Evolutionary conservation across 371 early-diverging fungal species (phyloP), one percentile per base, ranked within the genome.

Genomic region (Dichotomocladium elegans): DNA sequence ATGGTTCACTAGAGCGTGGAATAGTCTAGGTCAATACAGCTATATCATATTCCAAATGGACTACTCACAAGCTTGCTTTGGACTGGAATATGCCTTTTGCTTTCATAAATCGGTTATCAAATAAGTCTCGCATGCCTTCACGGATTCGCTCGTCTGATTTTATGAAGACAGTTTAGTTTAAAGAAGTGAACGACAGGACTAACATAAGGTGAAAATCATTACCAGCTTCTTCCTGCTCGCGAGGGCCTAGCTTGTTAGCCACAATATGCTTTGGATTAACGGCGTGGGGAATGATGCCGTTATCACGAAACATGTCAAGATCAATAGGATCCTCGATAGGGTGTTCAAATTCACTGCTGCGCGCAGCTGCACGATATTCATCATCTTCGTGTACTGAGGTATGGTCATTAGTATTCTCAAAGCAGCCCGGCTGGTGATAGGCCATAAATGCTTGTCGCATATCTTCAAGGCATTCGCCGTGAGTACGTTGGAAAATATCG

Each of bases 141-240:
- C 66, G 34, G 22, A 77, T 61, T 22, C 61, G 64, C 41, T 72
- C 68, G 53, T 77, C 77, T 76, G n/a, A n/a, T n/a, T n/a, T n/a
- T n/a, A n/a, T n/a, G n/a, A n/a, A 58, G 2, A 14, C 29, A 31
- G 12, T 9, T 21, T 15, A 29, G 28, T 29, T 43, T 10, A n/a
- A 15, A 3, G 14, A 26, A 3, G 3, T 45, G n/a, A 30, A 30
- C 9, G 26, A n/a, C 9, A 41, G 17, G 6, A 19, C n/a, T 22
- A 31, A 9, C 11, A 15, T 34, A 7, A 2, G 19, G 1, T 47
- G 24, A 15, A 14, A 43, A 21, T 25, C 11, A 28, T 48, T 68
- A 78, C 81, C 83, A 22, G 68, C 68, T 47, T 64, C 60, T 47
- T 74, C 81, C 53, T 82, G 83, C 44, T 82, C 79, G 6, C 66